Evolutionary conservation across 2,329 filamentous ascomycete genomes (phyloP).

Genomic region (Epichloe gansuensis): DNA sequence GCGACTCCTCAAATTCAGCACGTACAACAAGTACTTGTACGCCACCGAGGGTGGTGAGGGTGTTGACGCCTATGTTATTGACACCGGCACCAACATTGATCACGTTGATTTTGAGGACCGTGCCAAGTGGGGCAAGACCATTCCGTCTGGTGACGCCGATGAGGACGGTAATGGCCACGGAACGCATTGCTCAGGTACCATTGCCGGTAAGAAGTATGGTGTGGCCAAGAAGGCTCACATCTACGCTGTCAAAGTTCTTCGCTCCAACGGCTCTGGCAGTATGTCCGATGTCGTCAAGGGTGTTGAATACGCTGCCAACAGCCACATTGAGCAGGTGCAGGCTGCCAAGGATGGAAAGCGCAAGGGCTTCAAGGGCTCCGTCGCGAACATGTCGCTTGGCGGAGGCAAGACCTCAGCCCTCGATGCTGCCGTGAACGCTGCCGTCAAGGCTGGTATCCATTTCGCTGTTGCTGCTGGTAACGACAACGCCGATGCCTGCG

Average conservation of each 20-base stretch:
- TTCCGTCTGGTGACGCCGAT: slow-evolving; percentile 73
- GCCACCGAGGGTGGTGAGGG: slow-evolving; percentile 83
- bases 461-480: slow-evolving; percentile 98
- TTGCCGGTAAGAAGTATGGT: slow-evolving; percentile 97
- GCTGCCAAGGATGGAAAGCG: slow-evolving; percentile 75
- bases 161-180: slow-evolving; percentile 95
- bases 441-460: slow-evolving; percentile 83
- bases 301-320: slow-evolving; percentile 82
- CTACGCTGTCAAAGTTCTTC: slow-evolving; percentile 95
- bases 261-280: slow-evolving; percentile 91
- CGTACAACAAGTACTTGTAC: slow-evolving; percentile 98
- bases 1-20: slow-evolving; percentile 77
- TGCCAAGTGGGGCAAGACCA: slow-evolving; percentile 93
- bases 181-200: slow-evolving; percentile 97
- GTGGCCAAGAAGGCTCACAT: slow-evolving; percentile 98
- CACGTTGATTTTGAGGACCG: slow-evolving; percentile 97
- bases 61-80: slow-evolving; percentile 97
- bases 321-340: slow-evolving; percentile 65
- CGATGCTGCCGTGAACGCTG: slow-evolving; percentile 86
- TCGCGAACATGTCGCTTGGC: slow-evolving; percentile 98
- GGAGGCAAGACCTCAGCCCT: slow-evolving; percentile 92
- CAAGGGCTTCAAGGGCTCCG: slow-evolving; percentile 97
- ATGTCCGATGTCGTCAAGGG: slow-evolving; percentile 99
- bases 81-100: slow-evolving; percentile 86
- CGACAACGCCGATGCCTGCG: slow-evolving; percentile 97